A percentile compares a stretch with the other conserved stretches of the same genome.
Evolutionary conservation across 192 early-diverging fungal species (phyloP).

Genomic region (Coemansia sp.): DNA sequence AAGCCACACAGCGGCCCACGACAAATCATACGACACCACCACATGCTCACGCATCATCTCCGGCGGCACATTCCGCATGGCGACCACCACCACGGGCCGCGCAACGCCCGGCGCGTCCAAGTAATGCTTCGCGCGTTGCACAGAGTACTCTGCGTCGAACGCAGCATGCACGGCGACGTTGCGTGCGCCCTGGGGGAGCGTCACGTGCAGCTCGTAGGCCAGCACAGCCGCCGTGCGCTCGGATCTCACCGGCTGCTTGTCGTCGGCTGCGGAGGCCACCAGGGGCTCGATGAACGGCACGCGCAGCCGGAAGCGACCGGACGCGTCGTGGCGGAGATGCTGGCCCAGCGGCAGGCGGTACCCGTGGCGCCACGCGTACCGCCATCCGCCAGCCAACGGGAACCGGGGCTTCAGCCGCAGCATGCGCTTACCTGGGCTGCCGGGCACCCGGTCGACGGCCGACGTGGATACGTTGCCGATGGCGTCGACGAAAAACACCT

Average conservation of each 20-base stretch:
- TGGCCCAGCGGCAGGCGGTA: slow-evolving; percentile 73
- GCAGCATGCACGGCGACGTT: slow-evolving; percentile 61
- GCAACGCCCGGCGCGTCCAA: slow-evolving; percentile 79
- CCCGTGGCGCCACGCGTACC: slow-evolving; percentile 92
- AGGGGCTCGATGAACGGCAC: slow-evolving; percentile 70
- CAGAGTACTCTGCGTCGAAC: slow-evolving; percentile 53
- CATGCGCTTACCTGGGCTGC: slow-evolving; percentile 41
- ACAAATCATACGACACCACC: slow-evolving; percentile 58
- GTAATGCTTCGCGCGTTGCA: slow-evolving; percentile 67
- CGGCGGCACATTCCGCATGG: slow-evolving; percentile 69
- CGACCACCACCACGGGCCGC: slow-evolving; percentile 72
- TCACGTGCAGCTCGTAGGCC: slow-evolving; percentile 64
- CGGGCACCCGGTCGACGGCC: slow-evolving; percentile 11
- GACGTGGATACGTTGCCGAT: slow-evolving; percentile 99
- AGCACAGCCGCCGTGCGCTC: slow-evolving; percentile 65
- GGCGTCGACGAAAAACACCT: slow-evolving; percentile 75
- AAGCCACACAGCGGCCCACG: slow-evolving; percentile 45
- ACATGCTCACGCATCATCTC: slow-evolving; percentile 57
- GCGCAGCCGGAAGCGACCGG: slow-evolving; percentile 59
- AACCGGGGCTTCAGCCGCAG: slow-evolving; percentile 86
- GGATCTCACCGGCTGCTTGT: slow-evolving; percentile 15
- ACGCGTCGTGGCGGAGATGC: slow-evolving; percentile 59
- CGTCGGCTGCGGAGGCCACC: slow-evolving; percentile 54
- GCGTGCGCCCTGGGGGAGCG: slow-evolving; percentile 90
- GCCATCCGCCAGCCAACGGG: slow-evolving; percentile 96